These are phyloP conservation scores for Bipolaris cookei DNA, from an alignment of 2,329 filamentous ascomycete species.

Conservation along the genomic window DNA sequence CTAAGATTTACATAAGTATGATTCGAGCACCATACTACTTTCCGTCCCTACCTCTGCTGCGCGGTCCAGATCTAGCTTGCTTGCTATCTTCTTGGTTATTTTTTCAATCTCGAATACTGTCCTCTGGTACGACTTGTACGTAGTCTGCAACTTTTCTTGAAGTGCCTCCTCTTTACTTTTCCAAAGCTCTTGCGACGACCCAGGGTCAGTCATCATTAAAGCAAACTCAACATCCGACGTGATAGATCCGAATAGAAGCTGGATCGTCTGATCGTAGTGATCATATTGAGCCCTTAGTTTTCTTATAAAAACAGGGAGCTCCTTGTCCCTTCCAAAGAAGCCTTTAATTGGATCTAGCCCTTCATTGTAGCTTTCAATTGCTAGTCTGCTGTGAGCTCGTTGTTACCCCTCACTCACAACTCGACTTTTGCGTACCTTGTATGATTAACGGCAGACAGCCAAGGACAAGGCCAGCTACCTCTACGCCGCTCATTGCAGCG, in stretches of 20 bases:
- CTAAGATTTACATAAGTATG: constrained; percentile 29
- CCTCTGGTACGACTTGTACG: constrained; percentile 44
- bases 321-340: constrained; percentile 46
- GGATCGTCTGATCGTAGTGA: constrained; percentile 46
- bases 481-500: constrained; percentile 39
- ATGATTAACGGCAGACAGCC: constrained; percentile 50
- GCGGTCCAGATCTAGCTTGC: constrained; percentile 46
- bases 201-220: constrained; percentile 44
- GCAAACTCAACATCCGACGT: constrained; percentile 45
- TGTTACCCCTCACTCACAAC: not conserved
- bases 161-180: constrained; percentile 41
- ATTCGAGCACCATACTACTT: constrained; percentile 12
- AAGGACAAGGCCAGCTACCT: constrained; percentile 45
- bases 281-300: constrained; percentile 48
- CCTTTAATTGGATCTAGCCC: constrained; percentile 50
- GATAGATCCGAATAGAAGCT: constrained; percentile 46
- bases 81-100: constrained; percentile 46
- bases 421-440: constrained; percentile 26
- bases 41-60: constrained; percentile 36
- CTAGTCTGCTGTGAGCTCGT: constrained; percentile 17
- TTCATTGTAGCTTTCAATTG: constrained; percentile 48
- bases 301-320: constrained; percentile 45
- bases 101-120: constrained; percentile 46
- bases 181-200: constrained; percentile 39
- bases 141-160: constrained; percentile 42